These are phyloP conservation scores for Allantophomopsis lycopodina DNA, from an alignment of 2,329 filamentous ascomycete species.

Conservation along the genomic window DNA sequence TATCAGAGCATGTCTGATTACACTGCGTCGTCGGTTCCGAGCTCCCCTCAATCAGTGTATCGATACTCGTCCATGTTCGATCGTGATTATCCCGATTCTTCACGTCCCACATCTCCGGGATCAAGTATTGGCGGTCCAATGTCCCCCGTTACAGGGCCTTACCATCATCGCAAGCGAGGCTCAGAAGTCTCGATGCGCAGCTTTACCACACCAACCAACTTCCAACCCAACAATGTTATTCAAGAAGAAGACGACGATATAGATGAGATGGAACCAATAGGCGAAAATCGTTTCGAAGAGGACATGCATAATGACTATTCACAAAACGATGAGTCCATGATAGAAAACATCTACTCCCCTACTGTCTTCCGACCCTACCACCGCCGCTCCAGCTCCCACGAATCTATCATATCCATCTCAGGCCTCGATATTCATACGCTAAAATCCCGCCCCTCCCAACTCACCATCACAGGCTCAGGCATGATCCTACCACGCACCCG, in stretches of 20 bases:
- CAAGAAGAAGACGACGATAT: slow-evolving; percentile 21
- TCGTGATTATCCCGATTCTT: slow-evolving; percentile 48
- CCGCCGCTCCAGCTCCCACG: slow-evolving; percentile 62
- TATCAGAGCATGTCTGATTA: slow-evolving; percentile 42
- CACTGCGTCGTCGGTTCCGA: slow-evolving; percentile 59
- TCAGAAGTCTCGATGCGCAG: slow-evolving; percentile 40
- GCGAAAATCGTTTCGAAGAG: slow-evolving; percentile 8
- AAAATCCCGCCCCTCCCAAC: slow-evolving; percentile 60
- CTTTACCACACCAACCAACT: slow-evolving; percentile 19
- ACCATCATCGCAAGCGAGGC: slow-evolving; percentile 39
- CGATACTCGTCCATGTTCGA: slow-evolving; percentile 70
- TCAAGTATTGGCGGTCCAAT: slow-evolving; percentile 56
- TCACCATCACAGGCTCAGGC: slow-evolving; percentile 37
- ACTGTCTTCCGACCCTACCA: slow-evolving; percentile 30
- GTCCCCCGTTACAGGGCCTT: slow-evolving; percentile 40
- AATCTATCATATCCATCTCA: slow-evolving; percentile 76
- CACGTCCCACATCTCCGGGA: slow-evolving; percentile 68
- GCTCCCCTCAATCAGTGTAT: slow-evolving; percentile 65
- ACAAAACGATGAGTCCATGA: slow-evolving; percentile 6
- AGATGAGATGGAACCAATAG: slow-evolving; percentile 8
- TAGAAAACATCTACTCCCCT: slow-evolving; percentile 11
- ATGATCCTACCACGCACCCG: slow-evolving; percentile 31
- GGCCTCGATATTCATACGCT: slow-evolving; percentile 85
- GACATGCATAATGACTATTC: slow-evolving; percentile 11
- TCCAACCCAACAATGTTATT: slow-evolving; percentile 21